Conservation (phyloP, 768 basidiomycete species). For the Erythrobasidium yunnanense region DNA sequence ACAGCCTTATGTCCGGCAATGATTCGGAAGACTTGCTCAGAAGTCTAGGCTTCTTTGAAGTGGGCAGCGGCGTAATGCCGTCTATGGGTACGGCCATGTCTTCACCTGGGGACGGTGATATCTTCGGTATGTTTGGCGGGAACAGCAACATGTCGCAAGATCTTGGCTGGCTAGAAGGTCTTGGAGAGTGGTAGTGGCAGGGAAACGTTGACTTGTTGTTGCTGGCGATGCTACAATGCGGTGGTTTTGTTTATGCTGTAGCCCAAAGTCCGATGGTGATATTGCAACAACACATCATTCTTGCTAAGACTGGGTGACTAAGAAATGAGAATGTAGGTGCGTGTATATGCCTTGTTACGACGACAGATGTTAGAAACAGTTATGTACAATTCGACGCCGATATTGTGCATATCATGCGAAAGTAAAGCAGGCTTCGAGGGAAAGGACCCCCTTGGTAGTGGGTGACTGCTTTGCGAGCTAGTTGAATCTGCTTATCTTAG, state of each 20-base stretch:
- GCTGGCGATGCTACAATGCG: too few relatives aligned
- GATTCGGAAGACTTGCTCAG: slow-evolving; percentile 15
- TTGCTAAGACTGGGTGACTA: too few relatives aligned
- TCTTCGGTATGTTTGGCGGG: not conserved
- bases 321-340: too few relatives aligned
- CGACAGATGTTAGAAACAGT: too few relatives aligned
- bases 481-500: slow-evolving; percentile 12
- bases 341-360: too few relatives aligned
- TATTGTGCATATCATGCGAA: too few relatives aligned
- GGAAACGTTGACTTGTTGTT: not conserved
- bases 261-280: too few relatives aligned
- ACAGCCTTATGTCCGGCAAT: slow-evolving; percentile 1
- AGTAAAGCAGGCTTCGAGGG: too few relatives aligned
- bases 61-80: not conserved
- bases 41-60: slow-evolving; percentile 22
- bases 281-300: too few relatives aligned
- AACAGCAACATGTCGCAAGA: not conserved
- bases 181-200: slow-evolving; percentile 18
- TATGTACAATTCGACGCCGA: too few relatives aligned
- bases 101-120: not conserved
- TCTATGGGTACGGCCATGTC: slow-evolving; percentile 5
- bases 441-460: not conserved
- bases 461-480: not conserved
- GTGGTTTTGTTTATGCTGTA: too few relatives aligned
- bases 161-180: slow-evolving; percentile 20